Percentiles rank a stretch among this genome's conserved stretches.
Conservation (phyloP, 257 asterid genomes). For the Solanum pennellii region DNA sequence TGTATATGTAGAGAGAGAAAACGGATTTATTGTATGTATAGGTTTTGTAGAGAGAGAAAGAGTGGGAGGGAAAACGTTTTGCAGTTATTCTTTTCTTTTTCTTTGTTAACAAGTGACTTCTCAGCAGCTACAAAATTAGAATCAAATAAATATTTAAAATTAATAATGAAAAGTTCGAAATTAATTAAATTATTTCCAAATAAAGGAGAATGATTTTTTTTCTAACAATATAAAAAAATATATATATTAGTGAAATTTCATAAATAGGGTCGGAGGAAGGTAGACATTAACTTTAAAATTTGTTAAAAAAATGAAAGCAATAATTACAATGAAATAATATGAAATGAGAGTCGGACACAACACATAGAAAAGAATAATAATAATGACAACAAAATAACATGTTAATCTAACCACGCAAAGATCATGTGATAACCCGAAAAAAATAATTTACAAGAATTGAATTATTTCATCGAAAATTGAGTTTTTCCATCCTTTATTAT, state of each 20-base stretch:
- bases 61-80: constrained; percentile 8
- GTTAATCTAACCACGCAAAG: background rate
- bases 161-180: no score
- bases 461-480: background rate
- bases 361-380: background rate
- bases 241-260: no score
- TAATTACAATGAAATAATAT: background rate
- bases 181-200: background rate
- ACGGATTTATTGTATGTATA: background rate
- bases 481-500: fast-evolving
- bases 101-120: background rate
- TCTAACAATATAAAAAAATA: no score
- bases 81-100: constrained; percentile 15
- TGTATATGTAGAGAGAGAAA: background rate
- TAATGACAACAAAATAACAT: background rate
- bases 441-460: background rate
- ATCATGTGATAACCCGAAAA: background rate
- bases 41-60: background rate
- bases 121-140: constrained; percentile 27
- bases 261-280: no score
- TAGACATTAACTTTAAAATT: no score
- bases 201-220: no score
- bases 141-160: background rate
- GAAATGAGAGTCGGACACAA: background rate
- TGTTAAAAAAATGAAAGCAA: background rate